Evolutionary conservation across 129 eudicot species (phyloP), one percentile per base, ranked within the genome.

Genomic region (Rutidosis leptorrhynchoides): DNA sequence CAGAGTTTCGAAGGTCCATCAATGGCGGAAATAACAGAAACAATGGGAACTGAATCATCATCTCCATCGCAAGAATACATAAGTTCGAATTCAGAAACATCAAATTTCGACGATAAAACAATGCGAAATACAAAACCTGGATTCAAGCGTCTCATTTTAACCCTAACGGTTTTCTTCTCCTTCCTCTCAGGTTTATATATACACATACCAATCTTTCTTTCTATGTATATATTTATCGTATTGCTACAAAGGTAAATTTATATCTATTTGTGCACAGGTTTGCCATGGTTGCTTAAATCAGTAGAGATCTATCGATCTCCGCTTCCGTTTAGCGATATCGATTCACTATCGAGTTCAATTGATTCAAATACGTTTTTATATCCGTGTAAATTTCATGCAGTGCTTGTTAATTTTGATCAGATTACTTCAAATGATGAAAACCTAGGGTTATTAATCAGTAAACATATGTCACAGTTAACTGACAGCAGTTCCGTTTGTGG

Each of bases 291-390:
- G 63, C 83, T 93, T 43, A 93, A 93, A 78, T 83, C 96, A n/a
- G 69, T 89, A 9, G 98, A 93, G 83, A 93, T 93, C 60, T 93
- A 93, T 54, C 78, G 99, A 57, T 86, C 99, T 9, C 88, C 92
- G 3, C 81, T 88, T 58, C 96, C 99, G 22, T 93, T 93, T 74
- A 72, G 63, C 10, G 87, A 93, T 8, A 89, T 93, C 28, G 95
- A 89, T 66, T 54, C 76, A 14, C 71, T 93, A 1, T 80, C 92
- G 6, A 65, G 80, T 19, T 70, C 73, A 7, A 81, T 93, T 40
- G 93, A 88, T 57, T 74, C 82, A 51, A 81, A 53, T 65, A 80
- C 84, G 1, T 35, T 88, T 23, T 53, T 66, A 4, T 93, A 78
- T 65, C 95, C 97, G 10, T 90, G 97, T 58, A 58, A 58, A 58